Percentiles rank a stretch among this genome's conserved stretches.
Evolutionary conservation across 2,329 filamentous ascomycete genomes (phyloP).

Genomic region (Ceratocystis huliohia): DNA sequence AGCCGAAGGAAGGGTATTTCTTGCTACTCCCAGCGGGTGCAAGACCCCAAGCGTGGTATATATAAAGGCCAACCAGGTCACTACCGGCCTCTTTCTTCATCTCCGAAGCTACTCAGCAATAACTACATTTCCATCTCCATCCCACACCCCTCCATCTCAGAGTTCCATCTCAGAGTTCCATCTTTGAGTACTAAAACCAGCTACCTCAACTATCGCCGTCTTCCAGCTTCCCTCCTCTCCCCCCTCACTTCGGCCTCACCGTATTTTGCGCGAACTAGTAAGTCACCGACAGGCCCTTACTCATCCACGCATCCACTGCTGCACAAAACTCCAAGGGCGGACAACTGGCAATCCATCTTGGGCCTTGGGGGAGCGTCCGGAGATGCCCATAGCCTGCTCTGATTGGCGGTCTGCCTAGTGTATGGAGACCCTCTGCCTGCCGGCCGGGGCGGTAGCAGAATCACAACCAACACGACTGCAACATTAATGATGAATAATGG

Average conservation of each 20-base stretch:
- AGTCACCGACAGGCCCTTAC: not conserved
- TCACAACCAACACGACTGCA: constrained; percentile 2
- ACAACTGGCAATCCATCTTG: not conserved
- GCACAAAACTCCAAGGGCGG: not conserved
- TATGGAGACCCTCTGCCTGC: not conserved
- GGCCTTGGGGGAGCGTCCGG: not conserved
- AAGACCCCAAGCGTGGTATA: not conserved
- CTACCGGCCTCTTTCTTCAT: not conserved
- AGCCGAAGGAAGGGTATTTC: not conserved
- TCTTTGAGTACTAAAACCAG: not conserved
- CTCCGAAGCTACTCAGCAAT: not conserved
- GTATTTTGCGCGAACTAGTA: not conserved
- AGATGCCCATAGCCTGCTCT: not conserved
- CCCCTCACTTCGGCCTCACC: not conserved
- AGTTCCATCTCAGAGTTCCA: constrained; percentile 6
- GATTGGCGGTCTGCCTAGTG: not conserved
- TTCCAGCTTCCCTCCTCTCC: not conserved
- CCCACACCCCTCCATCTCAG: not conserved
- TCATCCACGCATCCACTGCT: not conserved
- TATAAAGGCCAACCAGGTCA: not conserved
- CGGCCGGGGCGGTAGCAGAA: not conserved
- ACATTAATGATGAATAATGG: constrained; percentile 1
- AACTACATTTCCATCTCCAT: not conserved
- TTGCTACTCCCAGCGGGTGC: not conserved
- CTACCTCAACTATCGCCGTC: not conserved